phyloP scores from a whole-genome alignment of 108 stramenopile species.

The Conticribra weissflogii region DNA sequence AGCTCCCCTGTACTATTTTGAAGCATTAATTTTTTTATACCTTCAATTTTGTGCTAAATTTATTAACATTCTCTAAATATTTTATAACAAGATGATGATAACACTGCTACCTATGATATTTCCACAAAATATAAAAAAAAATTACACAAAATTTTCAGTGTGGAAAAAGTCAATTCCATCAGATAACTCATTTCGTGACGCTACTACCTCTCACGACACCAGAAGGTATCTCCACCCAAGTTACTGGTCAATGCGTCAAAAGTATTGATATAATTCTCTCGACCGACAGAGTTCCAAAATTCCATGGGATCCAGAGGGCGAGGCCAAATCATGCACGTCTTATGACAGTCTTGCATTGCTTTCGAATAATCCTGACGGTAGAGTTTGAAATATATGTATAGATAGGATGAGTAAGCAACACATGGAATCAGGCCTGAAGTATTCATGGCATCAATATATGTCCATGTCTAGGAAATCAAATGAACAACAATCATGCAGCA shows the following conservation, averaged over 20 bases:
- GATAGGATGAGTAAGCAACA: background rate
- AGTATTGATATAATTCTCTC: background rate
- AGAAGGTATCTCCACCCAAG: background rate
- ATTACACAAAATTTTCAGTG: background rate
- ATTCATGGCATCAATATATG: background rate
- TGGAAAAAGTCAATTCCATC: background rate
- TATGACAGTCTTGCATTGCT: background rate
- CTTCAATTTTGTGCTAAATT: no score
- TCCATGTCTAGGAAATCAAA: background rate
- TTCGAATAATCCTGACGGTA: background rate
- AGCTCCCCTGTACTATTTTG: no score
- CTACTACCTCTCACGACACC: background rate
- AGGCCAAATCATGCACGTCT: conserved; percentile 1
- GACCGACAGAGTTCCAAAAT: background rate
- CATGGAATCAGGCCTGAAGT: background rate
- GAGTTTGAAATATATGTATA: background rate
- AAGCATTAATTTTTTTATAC: no score
- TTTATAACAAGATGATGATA: no score
- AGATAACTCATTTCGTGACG: background rate
- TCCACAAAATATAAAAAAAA: no score
- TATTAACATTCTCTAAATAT: no score
- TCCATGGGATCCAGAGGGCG: background rate
- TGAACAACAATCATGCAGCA: background rate
- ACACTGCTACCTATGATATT: no score
- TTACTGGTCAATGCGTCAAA: background rate